Conservation (phyloP, 345 rosid species). For the Linum usitatissimum region DNA sequence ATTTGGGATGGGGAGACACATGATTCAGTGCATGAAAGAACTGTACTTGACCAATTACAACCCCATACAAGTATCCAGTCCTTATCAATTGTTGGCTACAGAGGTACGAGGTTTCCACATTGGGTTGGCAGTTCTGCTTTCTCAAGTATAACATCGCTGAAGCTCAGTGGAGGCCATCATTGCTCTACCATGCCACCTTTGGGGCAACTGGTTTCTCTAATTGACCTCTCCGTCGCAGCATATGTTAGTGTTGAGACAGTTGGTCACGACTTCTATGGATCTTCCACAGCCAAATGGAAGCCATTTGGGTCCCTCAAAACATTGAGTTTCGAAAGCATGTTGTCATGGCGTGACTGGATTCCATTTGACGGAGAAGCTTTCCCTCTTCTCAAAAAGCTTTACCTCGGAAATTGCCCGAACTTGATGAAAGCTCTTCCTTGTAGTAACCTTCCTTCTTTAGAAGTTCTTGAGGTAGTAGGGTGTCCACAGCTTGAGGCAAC, state of each 20-base stretch:
- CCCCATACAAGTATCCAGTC: conserved; percentile 1
- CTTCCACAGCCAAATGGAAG: not conserved
- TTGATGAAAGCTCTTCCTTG: conserved; percentile 10
- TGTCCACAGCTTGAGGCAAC: conserved; percentile 7
- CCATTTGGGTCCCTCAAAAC: not conserved
- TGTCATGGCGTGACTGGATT: not conserved
- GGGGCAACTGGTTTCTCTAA: conserved; percentile 5
- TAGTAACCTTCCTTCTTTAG: conserved; percentile 12
- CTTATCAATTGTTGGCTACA: conserved; percentile 4
- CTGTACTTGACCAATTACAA: conserved; percentile 3
- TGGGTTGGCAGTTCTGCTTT: conserved; percentile 9
- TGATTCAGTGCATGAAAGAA: not conserved
- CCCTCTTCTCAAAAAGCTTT: not conserved
- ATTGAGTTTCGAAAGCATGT: not conserved
- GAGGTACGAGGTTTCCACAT: conserved; percentile 6
- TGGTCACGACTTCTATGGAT: not conserved
- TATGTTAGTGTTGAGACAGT: not conserved
- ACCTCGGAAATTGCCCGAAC: conserved; percentile 6
- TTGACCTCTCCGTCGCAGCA: not conserved
- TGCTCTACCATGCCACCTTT: conserved; percentile 5
- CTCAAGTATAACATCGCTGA: conserved; percentile 1
- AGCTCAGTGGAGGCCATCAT: not conserved
- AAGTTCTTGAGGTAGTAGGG: not conserved
- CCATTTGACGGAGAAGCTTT: conserved; percentile 1
- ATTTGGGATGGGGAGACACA: conserved; percentile 1